Percentiles rank a stretch among this genome's conserved stretches.
Evolutionary conservation across 345 rosid species (phyloP).

Genomic region (Eucalyptus sp.): DNA sequence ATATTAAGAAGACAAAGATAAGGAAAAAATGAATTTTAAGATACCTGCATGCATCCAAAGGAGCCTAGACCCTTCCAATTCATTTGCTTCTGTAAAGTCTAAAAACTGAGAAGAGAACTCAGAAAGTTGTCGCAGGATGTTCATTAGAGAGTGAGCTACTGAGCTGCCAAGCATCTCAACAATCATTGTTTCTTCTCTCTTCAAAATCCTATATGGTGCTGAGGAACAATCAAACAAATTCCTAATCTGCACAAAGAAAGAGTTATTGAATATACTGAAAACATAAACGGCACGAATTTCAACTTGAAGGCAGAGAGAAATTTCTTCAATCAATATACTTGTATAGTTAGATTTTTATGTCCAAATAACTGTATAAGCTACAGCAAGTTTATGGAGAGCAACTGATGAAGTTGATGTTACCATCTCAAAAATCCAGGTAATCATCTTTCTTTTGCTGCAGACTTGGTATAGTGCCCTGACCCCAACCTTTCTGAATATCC

Average conservation of each 20-base stretch:
- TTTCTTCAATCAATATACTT: neutral
- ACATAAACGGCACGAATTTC: neutral
- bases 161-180: neutral
- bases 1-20: neutral
- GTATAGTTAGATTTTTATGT: neutral
- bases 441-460: slow-evolving; percentile 41
- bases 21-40: neutral
- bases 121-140: neutral
- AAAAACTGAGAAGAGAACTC: neutral
- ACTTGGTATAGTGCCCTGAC: slow-evolving; percentile 50
- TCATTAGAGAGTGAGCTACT: neutral
- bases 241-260: neutral
- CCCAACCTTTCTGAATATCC: slow-evolving; percentile 74
- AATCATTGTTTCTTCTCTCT: neutral
- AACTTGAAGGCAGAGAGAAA: neutral
- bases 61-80: neutral
- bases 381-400: neutral
- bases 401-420: neutral
- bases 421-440: slow-evolving; percentile 42
- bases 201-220: neutral
- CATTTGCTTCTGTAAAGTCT: neutral
- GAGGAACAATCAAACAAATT: neutral
- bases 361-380: neutral
- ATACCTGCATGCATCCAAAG: neutral
- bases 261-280: neutral